These are phyloP conservation scores for Arthrinium phaeospermum DNA, from an alignment of 2,329 filamentous ascomycete genomes.

Conservation along the genomic window DNA sequence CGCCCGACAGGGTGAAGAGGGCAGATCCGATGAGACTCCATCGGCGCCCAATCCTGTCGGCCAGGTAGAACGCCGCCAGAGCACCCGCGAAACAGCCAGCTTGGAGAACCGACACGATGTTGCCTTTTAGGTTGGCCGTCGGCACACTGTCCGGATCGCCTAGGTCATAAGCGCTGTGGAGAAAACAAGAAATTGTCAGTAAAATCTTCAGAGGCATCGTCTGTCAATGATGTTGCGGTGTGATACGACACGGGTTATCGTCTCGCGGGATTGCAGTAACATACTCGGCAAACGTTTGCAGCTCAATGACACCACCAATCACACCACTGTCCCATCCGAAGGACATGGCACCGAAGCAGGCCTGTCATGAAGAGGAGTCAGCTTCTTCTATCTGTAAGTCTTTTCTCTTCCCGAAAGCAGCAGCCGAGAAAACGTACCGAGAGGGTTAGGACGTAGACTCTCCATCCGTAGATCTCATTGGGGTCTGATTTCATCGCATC, in stretches of 20 bases:
- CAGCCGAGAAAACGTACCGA: too few species aligned
- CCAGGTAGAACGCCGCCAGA: constrained; percentile 54
- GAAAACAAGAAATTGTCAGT: constrained; percentile 27
- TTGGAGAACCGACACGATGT: constrained; percentile 66
- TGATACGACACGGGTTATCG: neutral
- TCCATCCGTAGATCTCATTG: constrained; percentile 72
- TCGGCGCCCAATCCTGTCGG: constrained; percentile 60
- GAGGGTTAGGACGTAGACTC: constrained; percentile 67
- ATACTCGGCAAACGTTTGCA: constrained; percentile 61
- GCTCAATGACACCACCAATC: constrained; percentile 69
- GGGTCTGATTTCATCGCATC: constrained; percentile 71
- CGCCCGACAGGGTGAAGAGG: constrained; percentile 60
- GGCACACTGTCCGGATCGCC: constrained; percentile 45
- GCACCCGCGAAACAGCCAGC: constrained; percentile 48
- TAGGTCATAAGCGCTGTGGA: constrained; percentile 57
- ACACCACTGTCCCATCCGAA: constrained; percentile 70
- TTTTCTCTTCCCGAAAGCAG: too few species aligned
- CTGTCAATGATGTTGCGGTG: neutral
- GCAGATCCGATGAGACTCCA: constrained; percentile 59
- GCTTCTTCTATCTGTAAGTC: neutral
- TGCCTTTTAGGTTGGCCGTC: constrained; percentile 62
- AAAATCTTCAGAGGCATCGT: neutral
- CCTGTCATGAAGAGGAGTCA: constrained; percentile 29
- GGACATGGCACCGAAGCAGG: constrained; percentile 56
- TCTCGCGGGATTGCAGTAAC: constrained; percentile 25